Evolutionary conservation across 768 basidiomycete species (phyloP).

Genomic region (Terana coerulea): DNA sequence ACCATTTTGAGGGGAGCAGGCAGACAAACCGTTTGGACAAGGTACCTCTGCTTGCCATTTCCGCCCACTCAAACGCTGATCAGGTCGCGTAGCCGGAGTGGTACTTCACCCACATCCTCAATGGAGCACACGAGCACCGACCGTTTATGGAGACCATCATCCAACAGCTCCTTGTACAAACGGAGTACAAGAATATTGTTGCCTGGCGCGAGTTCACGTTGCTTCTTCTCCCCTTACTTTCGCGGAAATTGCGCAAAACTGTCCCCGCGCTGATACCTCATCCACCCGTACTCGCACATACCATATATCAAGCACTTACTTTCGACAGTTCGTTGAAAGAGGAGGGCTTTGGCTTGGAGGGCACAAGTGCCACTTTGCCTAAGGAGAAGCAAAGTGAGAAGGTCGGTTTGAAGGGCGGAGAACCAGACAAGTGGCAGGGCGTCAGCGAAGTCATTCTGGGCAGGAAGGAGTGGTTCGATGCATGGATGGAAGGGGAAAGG

Average conservation of each 20-base stretch:
- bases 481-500: constrained; percentile 88
- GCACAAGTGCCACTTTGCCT: constrained; percentile 40
- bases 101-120: constrained; percentile 91
- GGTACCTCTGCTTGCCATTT: constrained; percentile 35
- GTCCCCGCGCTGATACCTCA: constrained; percentile 70
- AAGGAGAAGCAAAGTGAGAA: constrained; percentile 22
- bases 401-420: no score
- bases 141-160: constrained; percentile 74
- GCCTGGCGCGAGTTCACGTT: constrained; percentile 86
- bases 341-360: constrained; percentile 63
- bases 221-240: constrained; percentile 72
- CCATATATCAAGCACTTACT: constrained; percentile 85
- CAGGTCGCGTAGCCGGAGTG: constrained; percentile 74
- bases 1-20: constrained; percentile 86
- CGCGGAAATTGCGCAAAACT: constrained; percentile 70
- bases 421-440: constrained; percentile 58
- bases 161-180: constrained; percentile 63
- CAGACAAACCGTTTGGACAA: constrained; percentile 93
- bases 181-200: constrained; percentile 59
- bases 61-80: background rate
- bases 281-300: constrained; percentile 89
- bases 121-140: constrained; percentile 81
- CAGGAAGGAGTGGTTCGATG: constrained; percentile 83
- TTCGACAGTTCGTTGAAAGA: constrained; percentile 81
- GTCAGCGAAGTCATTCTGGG: constrained; percentile 80